Evolutionary conservation across 768 basidiomycete species (phyloP), one percentile per base, ranked within the genome.

Genomic region (Rhizopogon rudus): DNA sequence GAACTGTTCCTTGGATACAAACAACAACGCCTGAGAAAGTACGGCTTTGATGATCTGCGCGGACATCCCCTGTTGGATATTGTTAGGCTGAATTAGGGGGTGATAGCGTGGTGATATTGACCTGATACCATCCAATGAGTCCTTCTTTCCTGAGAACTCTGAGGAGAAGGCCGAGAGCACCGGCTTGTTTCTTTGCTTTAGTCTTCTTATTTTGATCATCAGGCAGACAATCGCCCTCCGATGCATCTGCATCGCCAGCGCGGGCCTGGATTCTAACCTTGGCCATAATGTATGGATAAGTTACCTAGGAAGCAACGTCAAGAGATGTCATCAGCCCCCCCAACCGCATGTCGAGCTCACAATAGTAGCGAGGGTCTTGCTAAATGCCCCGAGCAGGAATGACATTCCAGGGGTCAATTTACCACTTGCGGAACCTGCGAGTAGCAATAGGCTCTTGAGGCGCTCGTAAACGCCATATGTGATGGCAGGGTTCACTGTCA

Each of bases 1-100:
- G 63, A 99, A 95, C 65, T 94, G 91, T 65, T 98, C 96, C 73
- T 99, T 99, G 60, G 93, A 91, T 76, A 96, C 88, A 77, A 99
- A 99, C 52, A 98, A 73, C 60, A 99, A 77, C 2, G 94, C 96
- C 70, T 99, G 97, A 7, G 93, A 91, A 13, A 99, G 73, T 12
- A 98, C 95, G 0, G 96, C 97, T 70, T 99, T 99, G 50, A 84
- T 80, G 55, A 98, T 94, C 70, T 99, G 97, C 0, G 97, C 95
- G 60, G 88, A 80, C 90, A 99, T 95, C 10, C 97, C 97, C 88
- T 95, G 70, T 45, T 57, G 46, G 52, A 37, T 25, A 51, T 39
- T 41, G 40, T 40, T 31, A 44, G 10, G 41, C n/a, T 54, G 55
- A 25, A 52, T 13, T 44, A n/a, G n/a, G 35, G 35, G 45, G 7